Evolutionary conservation across 768 basidiomycete species (phyloP).

Genomic region (Mycena metata): DNA sequence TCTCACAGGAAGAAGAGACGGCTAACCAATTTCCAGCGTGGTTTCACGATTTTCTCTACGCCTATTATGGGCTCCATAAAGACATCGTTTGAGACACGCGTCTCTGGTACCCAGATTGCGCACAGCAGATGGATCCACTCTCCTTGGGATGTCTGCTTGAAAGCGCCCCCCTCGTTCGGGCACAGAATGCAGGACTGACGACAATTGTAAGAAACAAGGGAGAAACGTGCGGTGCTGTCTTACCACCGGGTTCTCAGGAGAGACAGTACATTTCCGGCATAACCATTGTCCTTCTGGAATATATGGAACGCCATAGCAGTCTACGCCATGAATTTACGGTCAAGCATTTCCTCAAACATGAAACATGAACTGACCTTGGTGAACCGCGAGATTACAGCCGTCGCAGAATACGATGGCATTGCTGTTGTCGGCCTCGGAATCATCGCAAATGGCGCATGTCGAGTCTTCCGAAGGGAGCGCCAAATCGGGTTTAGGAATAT

Average conservation of each 20-base stretch:
- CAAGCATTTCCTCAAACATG: not conserved
- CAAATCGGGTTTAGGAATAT: conserved; percentile 89
- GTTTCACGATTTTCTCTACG: conserved; percentile 88
- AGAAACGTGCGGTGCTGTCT: conserved; percentile 45
- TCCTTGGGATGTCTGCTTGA: conserved; percentile 94
- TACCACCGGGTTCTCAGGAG: conserved; percentile 96
- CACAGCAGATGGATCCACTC: conserved; percentile 98
- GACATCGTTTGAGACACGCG: conserved; percentile 90
- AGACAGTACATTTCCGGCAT: conserved; percentile 97
- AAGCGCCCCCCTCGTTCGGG: conserved; percentile 96
- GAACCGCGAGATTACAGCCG: conserved; percentile 98
- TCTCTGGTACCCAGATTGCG: conserved; percentile 98
- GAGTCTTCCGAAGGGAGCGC: conserved; percentile 95
- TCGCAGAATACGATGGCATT: conserved; percentile 99
- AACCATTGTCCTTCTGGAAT: conserved; percentile 99
- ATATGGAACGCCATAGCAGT: conserved; percentile 99
- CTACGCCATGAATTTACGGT: conserved; percentile 54
- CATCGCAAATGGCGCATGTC: conserved; percentile 97
- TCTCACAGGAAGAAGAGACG: conserved; percentile 6
- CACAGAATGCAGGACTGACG: conserved; percentile 92
- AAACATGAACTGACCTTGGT: conserved; percentile 80
- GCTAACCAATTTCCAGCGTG: conserved; percentile 93
- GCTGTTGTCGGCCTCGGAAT: conserved; percentile 97
- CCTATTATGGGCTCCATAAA: conserved; percentile 99
- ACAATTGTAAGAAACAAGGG: conserved; percentile 4